Evolutionary conservation across 345 rosid species (phyloP).

Genomic region (Sonneratia alba): DNA sequence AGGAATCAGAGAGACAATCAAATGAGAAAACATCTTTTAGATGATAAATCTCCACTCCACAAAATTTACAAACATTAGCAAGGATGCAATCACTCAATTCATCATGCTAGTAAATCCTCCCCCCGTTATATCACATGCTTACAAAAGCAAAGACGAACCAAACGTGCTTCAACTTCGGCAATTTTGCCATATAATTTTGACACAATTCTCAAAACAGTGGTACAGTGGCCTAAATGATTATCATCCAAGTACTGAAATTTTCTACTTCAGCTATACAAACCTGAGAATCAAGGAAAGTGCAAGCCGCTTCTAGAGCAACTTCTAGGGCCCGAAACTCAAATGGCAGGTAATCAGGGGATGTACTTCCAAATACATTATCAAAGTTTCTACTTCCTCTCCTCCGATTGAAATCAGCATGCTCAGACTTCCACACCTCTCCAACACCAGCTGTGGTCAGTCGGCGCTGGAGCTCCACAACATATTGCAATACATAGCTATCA

Average conservation of each 20-base stretch:
- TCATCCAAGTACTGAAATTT: background rate
- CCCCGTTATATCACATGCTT: background rate
- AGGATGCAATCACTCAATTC: background rate
- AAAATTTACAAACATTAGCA: background rate
- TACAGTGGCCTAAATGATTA: background rate
- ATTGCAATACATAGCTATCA: constrained; percentile 87
- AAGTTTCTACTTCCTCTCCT: constrained; percentile 56
- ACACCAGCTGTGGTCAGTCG: constrained; percentile 54
- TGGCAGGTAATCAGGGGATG: constrained; percentile 93
- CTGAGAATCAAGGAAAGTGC: constrained; percentile 98
- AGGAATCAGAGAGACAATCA: background rate
- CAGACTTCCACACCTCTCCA: constrained; percentile 74
- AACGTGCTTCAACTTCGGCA: background rate
- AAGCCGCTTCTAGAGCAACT: constrained; percentile 93
- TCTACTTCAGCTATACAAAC: constrained; percentile 28
- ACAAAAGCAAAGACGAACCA: background rate
- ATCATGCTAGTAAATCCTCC: background rate
- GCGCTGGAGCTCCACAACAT: constrained; percentile 92
- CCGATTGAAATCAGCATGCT: constrained; percentile 37
- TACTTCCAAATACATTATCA: constrained; percentile 51
- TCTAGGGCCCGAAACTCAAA: constrained; percentile 97
- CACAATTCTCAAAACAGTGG: background rate
- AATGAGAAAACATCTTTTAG: background rate
- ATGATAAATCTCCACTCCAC: background rate
- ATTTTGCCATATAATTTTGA: background rate